Conservation (phyloP, 2,329 filamentous ascomycete species). For the Madurella mycetomatis region DNA sequence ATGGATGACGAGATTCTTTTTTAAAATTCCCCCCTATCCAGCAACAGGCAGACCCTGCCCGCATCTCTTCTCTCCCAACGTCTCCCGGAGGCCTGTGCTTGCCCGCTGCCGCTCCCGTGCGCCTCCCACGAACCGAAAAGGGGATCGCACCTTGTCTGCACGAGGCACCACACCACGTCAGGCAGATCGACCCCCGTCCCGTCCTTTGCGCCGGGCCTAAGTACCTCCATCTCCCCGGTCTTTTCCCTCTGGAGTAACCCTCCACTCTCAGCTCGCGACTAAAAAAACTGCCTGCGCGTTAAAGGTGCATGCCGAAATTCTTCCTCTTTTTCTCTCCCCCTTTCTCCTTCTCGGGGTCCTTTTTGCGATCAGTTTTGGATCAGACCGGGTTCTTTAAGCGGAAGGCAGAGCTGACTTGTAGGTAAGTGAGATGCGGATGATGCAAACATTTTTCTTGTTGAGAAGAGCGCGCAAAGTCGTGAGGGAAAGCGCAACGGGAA, state of each 20-base stretch:
- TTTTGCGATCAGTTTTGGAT: constrained; percentile 18
- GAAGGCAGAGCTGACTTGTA: constrained; percentile 8
- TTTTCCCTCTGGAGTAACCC: constrained; percentile 26
- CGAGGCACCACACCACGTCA: constrained; percentile 17
- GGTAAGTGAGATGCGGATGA: constrained; percentile 10
- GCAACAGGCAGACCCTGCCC: neutral
- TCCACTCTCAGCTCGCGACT: constrained; percentile 23
- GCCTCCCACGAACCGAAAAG: constrained; percentile 18
- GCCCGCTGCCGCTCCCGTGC: constrained; percentile 12
- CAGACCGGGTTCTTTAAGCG: constrained; percentile 4
- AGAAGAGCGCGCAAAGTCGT: constrained; percentile 1
- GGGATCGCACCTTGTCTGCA: constrained; percentile 16
- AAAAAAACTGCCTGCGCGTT: constrained; percentile 22
- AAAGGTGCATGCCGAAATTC: constrained; percentile 18
- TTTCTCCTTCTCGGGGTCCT: constrained; percentile 14
- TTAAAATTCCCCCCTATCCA: neutral
- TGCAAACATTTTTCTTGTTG: constrained; percentile 8
- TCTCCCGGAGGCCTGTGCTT: constrained; percentile 1
- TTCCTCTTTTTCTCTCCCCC: constrained; percentile 10
- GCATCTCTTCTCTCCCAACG: neutral
- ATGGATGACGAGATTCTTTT: neutral
- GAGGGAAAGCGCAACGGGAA: constrained; percentile 5
- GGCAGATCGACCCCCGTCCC: constrained; percentile 28
- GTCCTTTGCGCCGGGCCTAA: constrained; percentile 26
- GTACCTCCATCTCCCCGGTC: constrained; percentile 27